Evolutionary conservation across 73 alveolate genomes (phyloP), one percentile per base, ranked within the genome.

Genomic region (Symbiodinium pilosum): DNA sequence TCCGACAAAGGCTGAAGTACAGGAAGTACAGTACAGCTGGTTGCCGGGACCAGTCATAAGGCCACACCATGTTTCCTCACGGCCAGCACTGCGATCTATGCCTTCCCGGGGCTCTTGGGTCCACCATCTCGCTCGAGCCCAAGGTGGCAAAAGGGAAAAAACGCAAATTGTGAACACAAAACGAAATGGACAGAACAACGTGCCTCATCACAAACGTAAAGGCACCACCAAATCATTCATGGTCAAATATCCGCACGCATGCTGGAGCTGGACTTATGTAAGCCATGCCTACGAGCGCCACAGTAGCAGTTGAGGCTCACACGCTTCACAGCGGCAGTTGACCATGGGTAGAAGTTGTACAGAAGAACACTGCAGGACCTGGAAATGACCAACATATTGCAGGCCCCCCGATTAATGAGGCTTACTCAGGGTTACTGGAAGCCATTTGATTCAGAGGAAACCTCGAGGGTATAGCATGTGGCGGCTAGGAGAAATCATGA

Each of bases 281-380:
- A 64, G 81, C 39, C 41, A 64, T 28, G 38, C 12, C 73, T 54
- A 30, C 73, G 30, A 54, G 32, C 73, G 18, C 71, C 71, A 54
- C 26, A 1, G 73, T 26, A 6, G 12, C 73, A 5, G 34, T n/a
- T 87, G 47, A 89, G 95, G 83, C 73, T 18, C 51, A 26, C 69
- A 16, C 95, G 38, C 38, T 41, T 52, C 71, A 59, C 95, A 34
- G 44, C 95, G 30, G 59, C 71, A 34, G 44, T 30, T 39, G 95
- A 59, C 95, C 95, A 89, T 16, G 95, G 95, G 75, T 89, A 89
- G 95, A 89, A 89, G 95, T 89, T 89, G 86, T 28, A 59, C 73
- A 89, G 95, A 41, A 89, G 86, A 44, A 89, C 87, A 86, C 59
- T 89, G 87, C 44, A 30, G 14, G 95, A 64, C 95, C 95, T 87